A percentile compares a stretch with the other conserved stretches of the same genome.
These are phyloP conservation scores for Phylloporus arenicola DNA, from an alignment of 768 basidiomycete genomes.

Conservation along the genomic window DNA sequence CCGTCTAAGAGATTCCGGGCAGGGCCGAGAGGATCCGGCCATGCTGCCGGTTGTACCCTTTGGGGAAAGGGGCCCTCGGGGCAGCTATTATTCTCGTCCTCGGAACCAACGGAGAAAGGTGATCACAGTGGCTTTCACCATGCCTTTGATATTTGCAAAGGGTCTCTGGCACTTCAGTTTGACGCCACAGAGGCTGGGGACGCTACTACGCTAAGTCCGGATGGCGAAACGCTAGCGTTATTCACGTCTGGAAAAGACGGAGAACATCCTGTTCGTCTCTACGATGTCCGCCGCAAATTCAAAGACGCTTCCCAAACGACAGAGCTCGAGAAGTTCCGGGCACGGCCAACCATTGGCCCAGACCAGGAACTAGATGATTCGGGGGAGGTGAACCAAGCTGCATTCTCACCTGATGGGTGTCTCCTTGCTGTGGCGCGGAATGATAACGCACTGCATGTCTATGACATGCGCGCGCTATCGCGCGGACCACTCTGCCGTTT, in stretches of 20 bases:
- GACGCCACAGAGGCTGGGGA: conserved; percentile 52
- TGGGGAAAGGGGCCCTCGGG: conserved; percentile 47
- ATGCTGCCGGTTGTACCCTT: conserved; percentile 40
- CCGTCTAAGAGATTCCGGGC: conserved; percentile 12
- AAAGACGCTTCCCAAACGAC: conserved; percentile 26
- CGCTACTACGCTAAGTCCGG: conserved; percentile 39
- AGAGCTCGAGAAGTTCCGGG: conserved; percentile 33
- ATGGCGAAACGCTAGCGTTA: conserved; percentile 36
- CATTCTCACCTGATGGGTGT: conserved; percentile 56
- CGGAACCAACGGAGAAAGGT: conserved; percentile 36
- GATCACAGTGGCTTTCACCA: conserved; percentile 41
- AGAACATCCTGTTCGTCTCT: conserved; percentile 42
- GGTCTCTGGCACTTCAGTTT: conserved; percentile 30
- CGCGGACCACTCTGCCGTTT: conserved; percentile 45
- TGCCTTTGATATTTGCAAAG: conserved; percentile 40
- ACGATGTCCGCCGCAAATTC: conserved; percentile 41
- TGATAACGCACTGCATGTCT: conserved; percentile 57
- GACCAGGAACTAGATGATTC: conserved; percentile 9
- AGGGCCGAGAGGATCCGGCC: conserved; percentile 16
- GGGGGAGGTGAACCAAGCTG: conserved; percentile 44
- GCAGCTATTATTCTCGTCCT: conserved; percentile 48
- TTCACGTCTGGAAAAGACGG: conserved; percentile 24
- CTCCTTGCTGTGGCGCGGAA: conserved; percentile 56
- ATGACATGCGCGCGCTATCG: conserved; percentile 53
- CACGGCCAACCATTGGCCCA: background rate